Evolutionary conservation across 352 stramenopile species (phyloP).

Genomic region (Phytophthora fragariae): DNA sequence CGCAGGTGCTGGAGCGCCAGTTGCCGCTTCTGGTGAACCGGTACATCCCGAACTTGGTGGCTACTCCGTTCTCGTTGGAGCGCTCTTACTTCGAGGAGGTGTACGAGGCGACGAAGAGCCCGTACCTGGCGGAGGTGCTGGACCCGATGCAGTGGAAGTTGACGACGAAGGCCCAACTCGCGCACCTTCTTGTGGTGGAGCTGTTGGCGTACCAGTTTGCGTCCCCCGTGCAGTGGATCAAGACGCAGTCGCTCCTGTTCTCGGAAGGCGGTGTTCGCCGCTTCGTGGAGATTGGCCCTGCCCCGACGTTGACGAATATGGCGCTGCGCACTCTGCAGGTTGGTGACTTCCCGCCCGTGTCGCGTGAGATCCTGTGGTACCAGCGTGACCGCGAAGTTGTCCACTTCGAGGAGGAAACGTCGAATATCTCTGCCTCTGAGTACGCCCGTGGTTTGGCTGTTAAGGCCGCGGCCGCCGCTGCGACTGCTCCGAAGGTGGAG

Average conservation of each 20-base stretch:
- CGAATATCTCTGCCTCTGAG: slow-evolving; percentile 72
- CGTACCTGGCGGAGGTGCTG: slow-evolving; percentile 70
- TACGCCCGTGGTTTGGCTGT: slow-evolving; percentile 60
- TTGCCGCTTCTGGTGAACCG: slow-evolving; percentile 73
- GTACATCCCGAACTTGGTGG: slow-evolving; percentile 91
- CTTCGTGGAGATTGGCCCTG: slow-evolving; percentile 87
- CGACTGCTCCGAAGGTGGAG: slow-evolving; percentile 39
- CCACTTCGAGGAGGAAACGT: slow-evolving; percentile 78
- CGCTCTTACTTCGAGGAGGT: slow-evolving; percentile 82
- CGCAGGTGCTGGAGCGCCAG: slow-evolving; percentile 72
- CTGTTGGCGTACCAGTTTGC: slow-evolving; percentile 91
- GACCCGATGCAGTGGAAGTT: slow-evolving; percentile 78
- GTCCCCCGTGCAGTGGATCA: slow-evolving; percentile 91
- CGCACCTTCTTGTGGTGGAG: slow-evolving; percentile 84
- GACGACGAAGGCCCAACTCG: slow-evolving; percentile 71
- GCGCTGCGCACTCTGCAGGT: slow-evolving; percentile 76
- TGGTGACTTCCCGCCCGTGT: slow-evolving; percentile 61
- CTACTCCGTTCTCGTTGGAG: slow-evolving; percentile 79
- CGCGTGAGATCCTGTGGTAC: slow-evolving; percentile 85
- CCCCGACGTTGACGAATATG: slow-evolving; percentile 88
- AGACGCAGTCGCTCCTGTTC: slow-evolving; percentile 85
- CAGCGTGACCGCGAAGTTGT: slow-evolving; percentile 83
- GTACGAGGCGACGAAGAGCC: slow-evolving; percentile 74
- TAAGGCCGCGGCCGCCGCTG: slow-evolving; percentile 35
- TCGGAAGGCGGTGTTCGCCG: slow-evolving; percentile 61